Evolutionary conservation across 768 basidiomycete species (phyloP).

Genomic region (Collybia nuda): DNA sequence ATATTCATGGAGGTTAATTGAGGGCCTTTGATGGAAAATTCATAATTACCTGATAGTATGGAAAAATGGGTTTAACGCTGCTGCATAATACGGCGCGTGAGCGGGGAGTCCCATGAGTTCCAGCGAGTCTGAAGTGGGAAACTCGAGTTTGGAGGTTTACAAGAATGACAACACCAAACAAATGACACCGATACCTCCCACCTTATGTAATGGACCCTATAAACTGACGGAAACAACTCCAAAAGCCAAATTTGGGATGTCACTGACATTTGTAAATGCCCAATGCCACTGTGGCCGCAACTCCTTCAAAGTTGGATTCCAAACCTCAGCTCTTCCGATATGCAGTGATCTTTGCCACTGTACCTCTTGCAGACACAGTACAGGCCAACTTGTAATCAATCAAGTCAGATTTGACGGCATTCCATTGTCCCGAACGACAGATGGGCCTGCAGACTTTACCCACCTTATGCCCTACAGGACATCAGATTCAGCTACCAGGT

Average conservation of each 20-base stretch:
- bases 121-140: no score
- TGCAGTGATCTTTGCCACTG: conserved; percentile 25
- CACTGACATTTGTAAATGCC: conserved; percentile 21
- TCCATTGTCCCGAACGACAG: conserved; percentile 7
- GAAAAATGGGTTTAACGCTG: neutral
- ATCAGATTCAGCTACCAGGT: conserved; percentile 8
- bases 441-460: conserved; percentile 10
- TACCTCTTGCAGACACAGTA: conserved; percentile 25
- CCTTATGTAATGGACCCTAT: no score
- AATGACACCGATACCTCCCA: no score
- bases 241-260: no score
- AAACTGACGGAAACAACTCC: no score
- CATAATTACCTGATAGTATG: neutral
- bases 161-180: no score
- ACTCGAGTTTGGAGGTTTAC: no score
- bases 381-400: conserved; percentile 20
- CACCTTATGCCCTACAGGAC: conserved; percentile 14
- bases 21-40: neutral
- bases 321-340: conserved; percentile 17
- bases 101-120: no score
- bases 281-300: conserved; percentile 25
- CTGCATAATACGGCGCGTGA: no score
- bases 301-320: conserved; percentile 17
- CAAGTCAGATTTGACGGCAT: conserved; percentile 12
- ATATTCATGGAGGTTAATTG: neutral